A percentile compares a stretch with the other conserved stretches of the same genome.
Conservation (phyloP, 306 rosid species). For the Echinosophora koreensis region DNA sequence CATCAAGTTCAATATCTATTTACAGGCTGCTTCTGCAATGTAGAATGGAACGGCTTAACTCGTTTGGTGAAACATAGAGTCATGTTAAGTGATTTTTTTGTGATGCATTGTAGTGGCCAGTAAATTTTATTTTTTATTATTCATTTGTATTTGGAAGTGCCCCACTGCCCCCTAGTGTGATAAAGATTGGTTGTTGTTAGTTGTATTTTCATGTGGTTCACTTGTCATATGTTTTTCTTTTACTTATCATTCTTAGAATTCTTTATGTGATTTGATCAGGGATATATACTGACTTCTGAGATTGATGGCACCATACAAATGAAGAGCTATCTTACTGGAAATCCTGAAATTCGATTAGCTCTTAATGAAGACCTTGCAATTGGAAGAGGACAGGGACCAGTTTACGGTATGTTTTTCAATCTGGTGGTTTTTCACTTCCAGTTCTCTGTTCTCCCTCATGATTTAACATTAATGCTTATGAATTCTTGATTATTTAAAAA, state of each 20-base stretch:
- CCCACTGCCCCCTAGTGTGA: conserved; percentile 26
- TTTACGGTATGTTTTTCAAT: conserved; percentile 58
- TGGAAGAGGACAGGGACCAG: conserved; percentile 68
- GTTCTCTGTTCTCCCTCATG: conserved; percentile 18
- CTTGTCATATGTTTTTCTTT: neutral
- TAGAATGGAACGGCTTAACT: conserved; percentile 24
- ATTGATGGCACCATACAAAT: conserved; percentile 96
- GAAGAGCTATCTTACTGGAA: conserved; percentile 89
- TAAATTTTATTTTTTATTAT: neutral
- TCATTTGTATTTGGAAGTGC: conserved; percentile 15
- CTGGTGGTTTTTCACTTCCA: conserved; percentile 33
- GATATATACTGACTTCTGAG: conserved; percentile 89
- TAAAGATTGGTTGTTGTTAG: conserved; percentile 37
- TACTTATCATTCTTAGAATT: conserved; percentile 27
- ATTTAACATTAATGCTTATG: conserved; percentile 27
- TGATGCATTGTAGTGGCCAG: conserved; percentile 21
- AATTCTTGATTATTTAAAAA: conserved; percentile 35
- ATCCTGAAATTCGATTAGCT: conserved; percentile 88
- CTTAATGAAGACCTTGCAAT: conserved; percentile 85
- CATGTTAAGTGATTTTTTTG: conserved; percentile 23
- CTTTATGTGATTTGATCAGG: conserved; percentile 62
- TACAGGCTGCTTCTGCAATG: conserved; percentile 29
- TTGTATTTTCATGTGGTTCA: conserved; percentile 38
- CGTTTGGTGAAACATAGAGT: conserved; percentile 19
- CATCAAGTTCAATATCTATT: conserved; percentile 20